Evolutionary conservation across 306 rosid genomes (phyloP).

Genomic region (Inga oerstediana): DNA sequence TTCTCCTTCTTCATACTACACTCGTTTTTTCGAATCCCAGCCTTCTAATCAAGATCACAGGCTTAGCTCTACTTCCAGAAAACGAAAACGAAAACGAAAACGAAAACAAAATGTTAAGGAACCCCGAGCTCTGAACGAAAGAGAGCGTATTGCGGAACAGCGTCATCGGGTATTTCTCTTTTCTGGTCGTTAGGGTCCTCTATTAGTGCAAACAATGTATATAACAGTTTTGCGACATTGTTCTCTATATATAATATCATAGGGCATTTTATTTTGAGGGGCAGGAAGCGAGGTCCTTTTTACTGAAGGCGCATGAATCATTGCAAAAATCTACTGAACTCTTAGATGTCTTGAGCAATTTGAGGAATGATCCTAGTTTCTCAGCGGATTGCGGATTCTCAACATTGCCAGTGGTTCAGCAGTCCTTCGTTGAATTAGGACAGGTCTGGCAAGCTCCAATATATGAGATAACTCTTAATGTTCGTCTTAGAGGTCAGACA

Average conservation of each 20-base stretch:
- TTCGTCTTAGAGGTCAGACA: constrained; percentile 17
- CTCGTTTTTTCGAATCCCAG: constrained; percentile 61
- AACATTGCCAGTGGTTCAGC: constrained; percentile 32
- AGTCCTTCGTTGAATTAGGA: constrained; percentile 60
- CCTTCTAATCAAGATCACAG: constrained; percentile 16
- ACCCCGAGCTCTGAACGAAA: constrained; percentile 57
- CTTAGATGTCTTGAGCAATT: constrained; percentile 49
- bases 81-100: constrained; percentile 62
- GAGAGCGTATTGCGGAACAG: constrained; percentile 70
- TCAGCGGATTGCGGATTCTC: constrained; percentile 20
- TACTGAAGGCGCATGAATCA: constrained; percentile 64
- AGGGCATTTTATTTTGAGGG: constrained; percentile 4
- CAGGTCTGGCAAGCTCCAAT: constrained; percentile 58
- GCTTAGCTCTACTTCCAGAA: constrained; percentile 40
- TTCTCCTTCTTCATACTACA: constrained; percentile 68
- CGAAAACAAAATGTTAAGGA: constrained; percentile 56
- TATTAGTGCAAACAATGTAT: background rate
- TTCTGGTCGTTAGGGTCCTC: background rate
- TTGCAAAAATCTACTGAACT: constrained; percentile 56
- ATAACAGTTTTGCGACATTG: background rate
- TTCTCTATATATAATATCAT: background rate
- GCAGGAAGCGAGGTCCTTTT: constrained; percentile 73
- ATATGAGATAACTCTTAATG: constrained; percentile 62
- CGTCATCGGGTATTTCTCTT: constrained; percentile 68
- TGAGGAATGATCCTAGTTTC: constrained; percentile 45